phyloP scores from a whole-genome alignment of 2,329 filamentous ascomycete genomes.

The Sporothrix schenckii region DNA sequence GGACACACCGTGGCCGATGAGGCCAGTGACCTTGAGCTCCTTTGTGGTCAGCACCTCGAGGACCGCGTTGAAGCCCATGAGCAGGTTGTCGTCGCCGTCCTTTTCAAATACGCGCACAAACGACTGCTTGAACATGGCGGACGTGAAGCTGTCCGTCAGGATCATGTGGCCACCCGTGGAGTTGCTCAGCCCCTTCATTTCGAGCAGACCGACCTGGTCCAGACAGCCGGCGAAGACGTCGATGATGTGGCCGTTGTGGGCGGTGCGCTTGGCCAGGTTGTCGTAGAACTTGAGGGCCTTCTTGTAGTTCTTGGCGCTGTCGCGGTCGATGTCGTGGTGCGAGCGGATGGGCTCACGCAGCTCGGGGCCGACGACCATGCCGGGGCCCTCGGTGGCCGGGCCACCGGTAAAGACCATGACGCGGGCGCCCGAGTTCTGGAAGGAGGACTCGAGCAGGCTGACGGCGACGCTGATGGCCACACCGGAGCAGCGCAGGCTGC shows the following conservation, averaged over 20 bases:
- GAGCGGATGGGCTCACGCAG: constrained; percentile 95
- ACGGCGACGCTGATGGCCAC: constrained; percentile 95
- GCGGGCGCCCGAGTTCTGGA: constrained; percentile 90
- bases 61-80: constrained; percentile 98
- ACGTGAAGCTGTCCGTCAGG: constrained; percentile 95
- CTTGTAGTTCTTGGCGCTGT: constrained; percentile 99
- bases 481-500: constrained; percentile 87
- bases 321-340: constrained; percentile 96
- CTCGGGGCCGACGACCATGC: constrained; percentile 95
- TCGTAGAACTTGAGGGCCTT: constrained; percentile 99
- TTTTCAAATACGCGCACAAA: constrained; percentile 98
- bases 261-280: constrained; percentile 85
- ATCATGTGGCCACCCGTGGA: constrained; percentile 98
- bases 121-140: constrained; percentile 99
- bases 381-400: constrained; percentile 91
- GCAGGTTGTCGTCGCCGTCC: constrained; percentile 87
- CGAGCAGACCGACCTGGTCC: constrained; percentile 92
- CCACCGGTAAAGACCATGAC: constrained; percentile 98
- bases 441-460: constrained; percentile 88
- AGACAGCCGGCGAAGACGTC: constrained; percentile 98
- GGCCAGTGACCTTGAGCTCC: constrained; percentile 94
- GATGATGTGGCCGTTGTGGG: constrained; percentile 95
- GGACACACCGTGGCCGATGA: constrained; percentile 95
- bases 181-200: constrained; percentile 97
- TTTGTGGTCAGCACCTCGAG: constrained; percentile 96